Base-by-base conservation (phyloP, 1,284 basidiomycete genomes). In the Tilletiopsis washingtonensis region DNA sequence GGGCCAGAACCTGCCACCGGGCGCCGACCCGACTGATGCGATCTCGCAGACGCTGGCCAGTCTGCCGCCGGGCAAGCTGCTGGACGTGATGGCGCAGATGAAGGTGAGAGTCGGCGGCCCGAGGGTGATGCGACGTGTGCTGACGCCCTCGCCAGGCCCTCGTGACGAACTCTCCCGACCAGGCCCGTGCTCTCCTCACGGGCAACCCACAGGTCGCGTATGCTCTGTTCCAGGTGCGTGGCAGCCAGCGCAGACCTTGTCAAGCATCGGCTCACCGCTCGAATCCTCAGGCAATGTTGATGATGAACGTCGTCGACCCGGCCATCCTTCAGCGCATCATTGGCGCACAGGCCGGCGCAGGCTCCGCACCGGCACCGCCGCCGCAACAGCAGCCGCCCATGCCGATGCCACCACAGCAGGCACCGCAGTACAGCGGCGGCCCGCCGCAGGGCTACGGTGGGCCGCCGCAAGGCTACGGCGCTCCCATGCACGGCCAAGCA, bases 61-160 rank as follows among this genome's bases (percentile, higher is more conserved):
- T 11, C 86, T 94, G 76, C 82, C 83, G 49, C 87, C 88, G 0
- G 80, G 79, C 43, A 87, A 96, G 71, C 78, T 96, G 57, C 83
- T 93, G 74, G 93, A 98, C 75, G 87, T 97, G n/a, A 78, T 98
- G 63, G 85, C 85, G 25, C 89, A 96, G 75, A 94, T 96, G 86
- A 97, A 97, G 83, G 91, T 91, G 70, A 65, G 79, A 73, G n/a
- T 3, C 25, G 19, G 12, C 12, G 17, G 17, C 12, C 32, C 12
- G 1, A 12, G 32, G 32, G 12, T n/a, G n/a, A 2, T 2, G 12
- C 11, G 23, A 26, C 1, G 9, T 20, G 11, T n/a, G 38, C 38
- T 40, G 48, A 56, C 40, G 17, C 14, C 20, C 37, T 34, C 3
- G 9, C 4, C 71, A 91, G 86, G 84, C 85, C 1, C 89, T 96